A percentile compares a stretch with the other conserved stretches of the same genome.
These are phyloP conservation scores for Fusarium camptoceras DNA, from an alignment of 2,329 filamentous ascomycete species.

Conservation along the genomic window DNA sequence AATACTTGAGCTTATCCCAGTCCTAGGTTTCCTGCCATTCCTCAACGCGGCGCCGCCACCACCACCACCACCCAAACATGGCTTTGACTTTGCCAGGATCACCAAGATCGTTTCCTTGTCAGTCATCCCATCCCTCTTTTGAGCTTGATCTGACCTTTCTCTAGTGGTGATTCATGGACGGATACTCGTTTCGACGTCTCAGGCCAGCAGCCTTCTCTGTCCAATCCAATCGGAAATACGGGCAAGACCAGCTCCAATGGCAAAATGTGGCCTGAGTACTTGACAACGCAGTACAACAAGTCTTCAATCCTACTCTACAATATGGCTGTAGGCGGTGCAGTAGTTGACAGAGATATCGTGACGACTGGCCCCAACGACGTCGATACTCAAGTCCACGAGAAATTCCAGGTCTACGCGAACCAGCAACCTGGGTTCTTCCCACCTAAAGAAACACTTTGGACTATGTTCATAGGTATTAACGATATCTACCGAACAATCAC, in stretches of 20 bases:
- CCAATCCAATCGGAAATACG: constrained; percentile 4
- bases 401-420: not conserved
- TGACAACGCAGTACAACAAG: constrained; percentile 8
- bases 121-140: accelerated
- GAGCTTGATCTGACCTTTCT: not conserved
- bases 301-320: constrained; percentile 9
- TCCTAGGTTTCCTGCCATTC: not conserved
- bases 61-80: not conserved
- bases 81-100: not conserved
- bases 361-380: constrained; percentile 15
- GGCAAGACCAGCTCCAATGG: constrained; percentile 27
- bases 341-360: constrained; percentile 12
- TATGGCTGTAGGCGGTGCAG: constrained; percentile 20
- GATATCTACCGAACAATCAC: constrained; percentile 26
- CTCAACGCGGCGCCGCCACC: not conserved
- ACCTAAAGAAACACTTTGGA: not conserved
- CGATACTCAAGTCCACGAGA: not conserved
- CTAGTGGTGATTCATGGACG: constrained; percentile 19
- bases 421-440: not conserved
- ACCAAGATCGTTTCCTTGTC: constrained; percentile 1
- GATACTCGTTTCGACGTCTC: constrained; percentile 16
- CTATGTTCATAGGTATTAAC: constrained; percentile 21
- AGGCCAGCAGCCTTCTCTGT: not conserved
- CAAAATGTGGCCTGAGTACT: constrained; percentile 21
- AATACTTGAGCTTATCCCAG: not conserved